Evolutionary conservation across 345 rosid species (phyloP).

Genomic region (Trapa incisa): DNA sequence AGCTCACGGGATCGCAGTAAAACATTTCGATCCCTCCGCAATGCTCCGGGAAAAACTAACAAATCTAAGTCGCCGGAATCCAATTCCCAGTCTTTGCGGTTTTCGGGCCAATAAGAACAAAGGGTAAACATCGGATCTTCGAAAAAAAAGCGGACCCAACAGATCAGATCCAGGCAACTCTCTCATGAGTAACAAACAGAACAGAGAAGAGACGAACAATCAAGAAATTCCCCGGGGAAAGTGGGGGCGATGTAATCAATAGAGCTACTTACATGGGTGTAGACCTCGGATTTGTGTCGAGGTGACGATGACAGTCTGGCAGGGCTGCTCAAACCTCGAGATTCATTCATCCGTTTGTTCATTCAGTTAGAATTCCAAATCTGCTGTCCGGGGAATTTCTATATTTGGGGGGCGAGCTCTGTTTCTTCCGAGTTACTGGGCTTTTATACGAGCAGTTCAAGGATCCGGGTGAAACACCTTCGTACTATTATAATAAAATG

Average conservation of each 20-base stretch:
- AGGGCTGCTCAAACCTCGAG: background rate
- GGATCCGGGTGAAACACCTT: background rate
- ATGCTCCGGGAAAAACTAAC: background rate
- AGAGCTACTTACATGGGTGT: background rate
- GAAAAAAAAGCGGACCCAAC: background rate
- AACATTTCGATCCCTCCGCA: background rate
- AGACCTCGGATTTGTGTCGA: background rate
- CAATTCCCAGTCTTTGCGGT: background rate
- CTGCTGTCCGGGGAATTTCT: background rate
- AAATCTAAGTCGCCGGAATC: background rate
- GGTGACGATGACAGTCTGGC: background rate
- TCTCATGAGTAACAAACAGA: background rate
- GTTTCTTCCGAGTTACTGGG: background rate
- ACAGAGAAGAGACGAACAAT: background rate
- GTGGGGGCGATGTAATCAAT: background rate
- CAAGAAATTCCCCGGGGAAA: background rate
- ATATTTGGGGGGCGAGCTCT: background rate
- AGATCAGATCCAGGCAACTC: background rate
- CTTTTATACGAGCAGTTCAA: background rate
- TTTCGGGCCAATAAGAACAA: background rate
- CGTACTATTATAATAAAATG: no score
- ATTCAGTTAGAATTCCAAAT: background rate
- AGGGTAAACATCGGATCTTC: background rate
- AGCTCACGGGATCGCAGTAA: background rate
- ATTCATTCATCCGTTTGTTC: background rate